A percentile compares a stretch with the other conserved stretches of the same genome.
Conservation (phyloP, 2,329 filamentous ascomycete species). For the Aureobasidium musti region DNA sequence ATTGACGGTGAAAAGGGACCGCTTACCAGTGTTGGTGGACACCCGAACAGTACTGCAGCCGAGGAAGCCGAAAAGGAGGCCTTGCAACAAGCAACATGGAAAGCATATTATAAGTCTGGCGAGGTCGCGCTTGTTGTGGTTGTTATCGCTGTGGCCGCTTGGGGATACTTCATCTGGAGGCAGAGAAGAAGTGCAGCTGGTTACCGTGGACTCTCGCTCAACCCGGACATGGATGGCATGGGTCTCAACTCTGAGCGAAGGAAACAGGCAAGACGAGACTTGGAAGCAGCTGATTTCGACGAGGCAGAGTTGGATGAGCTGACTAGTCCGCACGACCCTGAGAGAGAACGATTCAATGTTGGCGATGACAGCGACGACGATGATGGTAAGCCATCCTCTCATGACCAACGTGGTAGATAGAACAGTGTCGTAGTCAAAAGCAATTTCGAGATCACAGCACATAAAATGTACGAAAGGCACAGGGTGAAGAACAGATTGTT, state of each 20-base stretch:
- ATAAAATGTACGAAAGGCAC: background rate
- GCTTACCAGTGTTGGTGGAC: conserved; percentile 73
- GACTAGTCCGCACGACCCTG: conserved; percentile 39
- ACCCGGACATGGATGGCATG: conserved; percentile 49
- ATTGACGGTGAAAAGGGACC: conserved; percentile 84
- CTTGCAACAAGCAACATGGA: conserved; percentile 80
- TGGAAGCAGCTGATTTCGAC: conserved; percentile 65
- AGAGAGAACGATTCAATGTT: conserved; percentile 36
- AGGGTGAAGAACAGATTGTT: background rate
- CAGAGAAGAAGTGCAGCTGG: conserved; percentile 53
- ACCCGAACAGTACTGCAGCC: conserved; percentile 65
- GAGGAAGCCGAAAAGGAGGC: conserved; percentile 68
- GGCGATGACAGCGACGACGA: conserved; percentile 27
- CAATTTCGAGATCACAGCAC: background rate
- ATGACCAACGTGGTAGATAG: conserved; percentile 8
- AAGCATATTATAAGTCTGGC: conserved; percentile 83
- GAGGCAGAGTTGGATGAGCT: conserved; percentile 62
- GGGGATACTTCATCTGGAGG: conserved; percentile 70
- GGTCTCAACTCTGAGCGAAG: conserved; percentile 49
- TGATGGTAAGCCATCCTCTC: background rate
- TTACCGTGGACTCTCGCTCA: conserved; percentile 48
- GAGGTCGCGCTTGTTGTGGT: conserved; percentile 84
- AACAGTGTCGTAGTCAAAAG: background rate
- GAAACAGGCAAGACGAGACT: conserved; percentile 47
- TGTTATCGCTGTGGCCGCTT: conserved; percentile 67